Evolutionary conservation across 768 basidiomycete genomes (phyloP).

Genomic region (Russula lepida): DNA sequence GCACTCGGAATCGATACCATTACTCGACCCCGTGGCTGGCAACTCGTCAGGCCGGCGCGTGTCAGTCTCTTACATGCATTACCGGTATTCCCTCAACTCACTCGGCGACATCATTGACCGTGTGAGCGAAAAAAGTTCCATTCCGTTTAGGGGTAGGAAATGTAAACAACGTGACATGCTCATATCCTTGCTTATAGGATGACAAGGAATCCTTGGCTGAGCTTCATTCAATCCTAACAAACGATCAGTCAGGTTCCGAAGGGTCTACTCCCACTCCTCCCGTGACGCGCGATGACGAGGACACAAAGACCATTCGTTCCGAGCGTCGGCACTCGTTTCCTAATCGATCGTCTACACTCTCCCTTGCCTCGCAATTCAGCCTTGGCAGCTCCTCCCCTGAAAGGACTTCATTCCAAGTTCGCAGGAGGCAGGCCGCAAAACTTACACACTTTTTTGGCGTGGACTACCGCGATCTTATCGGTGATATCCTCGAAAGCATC

Average conservation of each 20-base stretch:
- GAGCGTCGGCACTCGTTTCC: slow-evolving; percentile 47
- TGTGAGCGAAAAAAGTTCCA: slow-evolving; percentile 35
- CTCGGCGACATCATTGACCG: slow-evolving; percentile 71
- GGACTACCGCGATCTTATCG: slow-evolving; percentile 69
- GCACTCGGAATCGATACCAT: slow-evolving; percentile 46
- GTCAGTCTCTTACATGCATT: slow-evolving; percentile 55
- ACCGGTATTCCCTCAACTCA: slow-evolving; percentile 76
- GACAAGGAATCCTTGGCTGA: slow-evolving; percentile 67
- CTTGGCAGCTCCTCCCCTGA: slow-evolving; percentile 34
- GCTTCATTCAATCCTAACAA: slow-evolving; percentile 58
- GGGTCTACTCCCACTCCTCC: slow-evolving; percentile 16
- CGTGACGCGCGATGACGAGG: slow-evolving; percentile 7
- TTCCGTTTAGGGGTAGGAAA: slow-evolving; percentile 6
- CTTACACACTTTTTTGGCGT: slow-evolving; percentile 84
- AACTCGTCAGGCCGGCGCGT: slow-evolving; percentile 13
- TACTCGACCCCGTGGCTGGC: slow-evolving; percentile 31
- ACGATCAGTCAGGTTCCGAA: slow-evolving; percentile 7
- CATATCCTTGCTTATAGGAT: slow-evolving; percentile 40
- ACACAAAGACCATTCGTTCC: slow-evolving; percentile 8
- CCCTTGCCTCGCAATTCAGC: slow-evolving; percentile 46
- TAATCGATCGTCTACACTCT: slow-evolving; percentile 50
- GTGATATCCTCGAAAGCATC: slow-evolving; percentile 72
- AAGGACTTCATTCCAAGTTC: slow-evolving; percentile 54
- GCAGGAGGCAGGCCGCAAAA: slow-evolving; percentile 71
- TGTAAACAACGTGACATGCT: neutral